Conservation (phyloP, 2,329 filamentous ascomycete species). For the Domatiomyces globalis region DNA sequence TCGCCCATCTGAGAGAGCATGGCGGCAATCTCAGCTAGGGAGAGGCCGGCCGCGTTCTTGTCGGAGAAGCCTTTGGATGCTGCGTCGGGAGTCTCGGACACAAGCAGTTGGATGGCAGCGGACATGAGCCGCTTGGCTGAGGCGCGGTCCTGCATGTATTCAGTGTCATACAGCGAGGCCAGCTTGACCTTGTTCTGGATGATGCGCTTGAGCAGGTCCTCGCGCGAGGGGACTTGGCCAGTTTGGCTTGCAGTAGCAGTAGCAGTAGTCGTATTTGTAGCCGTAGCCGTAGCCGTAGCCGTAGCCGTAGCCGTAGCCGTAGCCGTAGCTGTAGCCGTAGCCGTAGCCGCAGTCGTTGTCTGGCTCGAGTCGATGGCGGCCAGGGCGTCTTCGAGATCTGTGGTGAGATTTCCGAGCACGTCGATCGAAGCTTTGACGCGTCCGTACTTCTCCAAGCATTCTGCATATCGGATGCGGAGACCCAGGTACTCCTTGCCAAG, state of each 20-base stretch:
- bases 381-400: conserved; percentile 47
- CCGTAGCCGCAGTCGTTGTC: background rate
- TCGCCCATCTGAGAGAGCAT: conserved; percentile 18
- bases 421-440: conserved; percentile 57
- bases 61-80: conserved; percentile 45
- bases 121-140: conserved; percentile 61
- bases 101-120: conserved; percentile 65
- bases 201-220: conserved; percentile 11
- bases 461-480: conserved; percentile 67
- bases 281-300: background rate
- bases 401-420: conserved; percentile 61
- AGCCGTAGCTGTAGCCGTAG: background rate
- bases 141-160: conserved; percentile 59
- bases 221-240: conserved; percentile 3
- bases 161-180: conserved; percentile 64
- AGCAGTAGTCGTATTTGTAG: too few species aligned
- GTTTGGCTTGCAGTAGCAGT: too few species aligned
- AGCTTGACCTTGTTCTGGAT: conserved; percentile 51
- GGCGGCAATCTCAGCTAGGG: conserved; percentile 25
- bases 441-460: conserved; percentile 63
- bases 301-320: background rate
- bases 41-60: conserved; percentile 26
- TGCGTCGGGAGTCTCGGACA: conserved; percentile 60
- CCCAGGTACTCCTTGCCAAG: conserved; percentile 86
- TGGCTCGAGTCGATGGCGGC: conserved; percentile 26